Evolutionary conservation across 2,329 filamentous ascomycete genomes (phyloP).

Genomic region (Aspergillus sp.): DNA sequence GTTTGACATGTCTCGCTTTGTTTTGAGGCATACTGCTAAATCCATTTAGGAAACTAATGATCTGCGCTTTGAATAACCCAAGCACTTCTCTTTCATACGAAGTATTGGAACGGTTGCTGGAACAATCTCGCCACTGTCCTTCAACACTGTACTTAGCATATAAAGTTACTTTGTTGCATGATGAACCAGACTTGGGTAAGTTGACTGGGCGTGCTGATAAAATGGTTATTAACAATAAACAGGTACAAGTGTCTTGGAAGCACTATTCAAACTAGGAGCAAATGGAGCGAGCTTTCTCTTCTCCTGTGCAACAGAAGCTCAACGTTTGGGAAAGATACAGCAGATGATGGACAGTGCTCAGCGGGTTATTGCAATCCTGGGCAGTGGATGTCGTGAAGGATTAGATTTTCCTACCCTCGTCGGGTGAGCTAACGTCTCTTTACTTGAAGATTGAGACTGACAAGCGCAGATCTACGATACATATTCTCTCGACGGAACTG

Average conservation of each 20-base stretch:
- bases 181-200: constrained; percentile 49
- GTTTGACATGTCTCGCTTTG: neutral
- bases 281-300: constrained; percentile 62
- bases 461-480: constrained; percentile 27
- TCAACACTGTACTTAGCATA: constrained; percentile 69
- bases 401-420: constrained; percentile 59
- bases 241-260: constrained; percentile 52
- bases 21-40: constrained; percentile 5
- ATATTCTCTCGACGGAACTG: constrained; percentile 41
- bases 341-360: constrained; percentile 56
- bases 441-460: neutral
- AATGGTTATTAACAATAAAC: neutral
- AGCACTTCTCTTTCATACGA: constrained; percentile 50
- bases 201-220: constrained; percentile 23
- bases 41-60: constrained; percentile 60
- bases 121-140: constrained; percentile 52
- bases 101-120: constrained; percentile 54
- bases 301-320: constrained; percentile 72
- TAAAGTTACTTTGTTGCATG: constrained; percentile 58
- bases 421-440: constrained; percentile 47
- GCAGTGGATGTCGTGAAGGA: constrained; percentile 41
- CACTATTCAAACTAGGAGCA: constrained; percentile 48
- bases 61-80: constrained; percentile 58
- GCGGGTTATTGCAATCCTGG: constrained; percentile 52
- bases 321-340: constrained; percentile 55